phyloP scores from a whole-genome alignment of 1,284 basidiomycete species.

The Ceratobasidium sp. region DNA sequence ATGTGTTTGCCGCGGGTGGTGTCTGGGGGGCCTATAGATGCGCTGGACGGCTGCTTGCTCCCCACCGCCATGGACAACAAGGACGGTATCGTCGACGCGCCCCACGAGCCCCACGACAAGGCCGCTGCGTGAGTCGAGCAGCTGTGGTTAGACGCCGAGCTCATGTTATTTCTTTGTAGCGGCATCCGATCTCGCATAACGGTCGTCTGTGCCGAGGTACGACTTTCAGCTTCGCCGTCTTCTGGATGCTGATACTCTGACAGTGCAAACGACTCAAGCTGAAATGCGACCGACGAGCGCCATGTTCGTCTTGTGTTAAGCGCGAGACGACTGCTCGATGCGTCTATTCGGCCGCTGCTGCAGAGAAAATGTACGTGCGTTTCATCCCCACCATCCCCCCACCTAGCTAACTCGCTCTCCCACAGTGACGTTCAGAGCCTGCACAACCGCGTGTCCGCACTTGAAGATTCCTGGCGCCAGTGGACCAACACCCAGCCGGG shows the following conservation, averaged over 20 bases:
- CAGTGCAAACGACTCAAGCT: constrained; percentile 86
- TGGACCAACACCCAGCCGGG: constrained; percentile 53
- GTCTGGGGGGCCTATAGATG: constrained; percentile 28
- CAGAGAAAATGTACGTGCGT: constrained; percentile 80
- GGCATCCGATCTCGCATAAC: constrained; percentile 79
- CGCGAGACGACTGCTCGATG: constrained; percentile 79
- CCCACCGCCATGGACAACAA: constrained; percentile 44
- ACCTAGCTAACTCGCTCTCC: constrained; percentile 52
- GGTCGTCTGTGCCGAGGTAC: constrained; percentile 83
- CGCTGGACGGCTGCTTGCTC: constrained; percentile 6
- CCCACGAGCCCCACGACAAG: constrained; percentile 28
- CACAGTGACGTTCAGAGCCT: constrained; percentile 80
- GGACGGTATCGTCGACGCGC: constrained; percentile 30
- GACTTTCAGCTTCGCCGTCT: constrained; percentile 50
- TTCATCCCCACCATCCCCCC: background rate
- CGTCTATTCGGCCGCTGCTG: constrained; percentile 80
- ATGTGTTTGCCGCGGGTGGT: constrained; percentile 24
- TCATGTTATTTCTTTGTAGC: constrained; percentile 1
- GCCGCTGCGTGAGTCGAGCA: constrained; percentile 37
- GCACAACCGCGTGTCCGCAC: constrained; percentile 77
- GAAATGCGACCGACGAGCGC: constrained; percentile 80
- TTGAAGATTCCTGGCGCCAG: constrained; percentile 61
- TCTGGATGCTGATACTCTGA: constrained; percentile 23
- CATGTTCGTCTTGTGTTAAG: constrained; percentile 80
- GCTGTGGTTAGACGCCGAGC: background rate